These are phyloP conservation scores for Pseudoneurospora amorphoporcata DNA, from an alignment of 495 filamentous ascomycete genomes.

Conservation along the genomic window DNA sequence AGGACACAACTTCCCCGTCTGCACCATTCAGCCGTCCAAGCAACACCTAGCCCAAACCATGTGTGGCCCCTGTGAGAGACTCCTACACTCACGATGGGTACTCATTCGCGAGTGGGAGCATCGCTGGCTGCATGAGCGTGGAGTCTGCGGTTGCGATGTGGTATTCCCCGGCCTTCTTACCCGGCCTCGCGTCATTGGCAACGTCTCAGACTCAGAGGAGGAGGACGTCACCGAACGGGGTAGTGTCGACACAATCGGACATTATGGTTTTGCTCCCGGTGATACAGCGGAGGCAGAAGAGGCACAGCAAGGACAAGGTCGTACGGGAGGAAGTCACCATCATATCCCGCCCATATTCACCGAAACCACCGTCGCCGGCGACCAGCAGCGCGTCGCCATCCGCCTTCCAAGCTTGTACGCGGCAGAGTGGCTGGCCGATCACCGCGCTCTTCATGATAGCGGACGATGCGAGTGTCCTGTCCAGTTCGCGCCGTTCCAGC, in stretches of 20 bases:
- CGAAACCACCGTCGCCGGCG: conserved; percentile 9
- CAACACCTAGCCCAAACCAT: conserved; percentile 22
- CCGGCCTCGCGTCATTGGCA: conserved; percentile 21
- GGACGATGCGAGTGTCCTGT: conserved; percentile 24
- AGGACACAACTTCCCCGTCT: conserved; percentile 22
- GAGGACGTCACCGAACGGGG: not conserved
- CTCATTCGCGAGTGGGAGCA: conserved; percentile 35
- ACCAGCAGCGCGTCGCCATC: conserved; percentile 13
- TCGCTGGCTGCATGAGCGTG: conserved; percentile 37
- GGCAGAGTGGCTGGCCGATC: conserved; percentile 32
- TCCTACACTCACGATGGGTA: conserved; percentile 29
- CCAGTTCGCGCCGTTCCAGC: conserved; percentile 18
- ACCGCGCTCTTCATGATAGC: conserved; percentile 21
- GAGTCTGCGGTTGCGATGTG: conserved; percentile 29
- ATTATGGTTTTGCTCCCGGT: not conserved
- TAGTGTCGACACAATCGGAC: not conserved
- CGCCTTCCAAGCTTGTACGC: conserved; percentile 27
- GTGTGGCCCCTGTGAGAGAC: conserved; percentile 29
- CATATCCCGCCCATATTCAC: conserved; percentile 16
- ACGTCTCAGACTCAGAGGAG: not conserved
- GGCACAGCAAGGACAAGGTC: not conserved
- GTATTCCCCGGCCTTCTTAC: conserved; percentile 23
- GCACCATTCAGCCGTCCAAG: conserved; percentile 15
- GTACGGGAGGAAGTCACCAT: not conserved
- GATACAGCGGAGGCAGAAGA: not conserved